These are phyloP conservation scores for Hypoxylon sp. DNA, from an alignment of 2,329 filamentous ascomycete species.

Conservation along the genomic window DNA sequence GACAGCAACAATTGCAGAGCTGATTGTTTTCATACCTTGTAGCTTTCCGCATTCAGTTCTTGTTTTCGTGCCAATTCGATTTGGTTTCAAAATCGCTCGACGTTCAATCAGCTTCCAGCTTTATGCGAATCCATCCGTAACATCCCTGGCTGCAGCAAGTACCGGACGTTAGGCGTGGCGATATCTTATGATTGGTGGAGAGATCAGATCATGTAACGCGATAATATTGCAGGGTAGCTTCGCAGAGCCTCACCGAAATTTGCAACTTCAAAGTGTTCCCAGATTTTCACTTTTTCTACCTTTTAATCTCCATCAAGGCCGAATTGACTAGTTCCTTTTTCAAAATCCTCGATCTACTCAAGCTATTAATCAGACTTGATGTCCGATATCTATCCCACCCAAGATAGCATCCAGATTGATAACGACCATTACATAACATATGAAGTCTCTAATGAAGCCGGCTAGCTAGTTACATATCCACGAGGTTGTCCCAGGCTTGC, in stretches of 20 bases:
- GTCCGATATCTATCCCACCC: neutral
- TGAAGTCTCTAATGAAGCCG: neutral
- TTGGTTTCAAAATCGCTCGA: neutral
- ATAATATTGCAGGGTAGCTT: neutral
- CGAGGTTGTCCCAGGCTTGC: neutral
- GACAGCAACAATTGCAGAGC: neutral
- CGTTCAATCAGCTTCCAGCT: neutral
- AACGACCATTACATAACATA: neutral
- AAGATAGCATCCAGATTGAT: neutral
- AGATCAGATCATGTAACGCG: constrained; percentile 1
- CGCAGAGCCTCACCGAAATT: constrained; percentile 1
- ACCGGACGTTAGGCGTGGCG: neutral
- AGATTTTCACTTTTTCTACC: constrained; percentile 1
- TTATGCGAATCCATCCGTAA: neutral
- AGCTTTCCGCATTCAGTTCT: neutral
- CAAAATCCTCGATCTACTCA: neutral
- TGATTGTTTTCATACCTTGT: neutral
- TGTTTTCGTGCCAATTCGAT: neutral
- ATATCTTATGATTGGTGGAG: neutral
- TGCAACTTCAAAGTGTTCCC: constrained; percentile 5
- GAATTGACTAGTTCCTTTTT: neutral
- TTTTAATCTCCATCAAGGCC: neutral
- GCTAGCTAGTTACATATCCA: neutral
- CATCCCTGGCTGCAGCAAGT: neutral
- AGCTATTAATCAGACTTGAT: neutral